Evolutionary conservation across 192 early-diverging fungal species (phyloP).

Genomic region (Backusella macrospora): DNA sequence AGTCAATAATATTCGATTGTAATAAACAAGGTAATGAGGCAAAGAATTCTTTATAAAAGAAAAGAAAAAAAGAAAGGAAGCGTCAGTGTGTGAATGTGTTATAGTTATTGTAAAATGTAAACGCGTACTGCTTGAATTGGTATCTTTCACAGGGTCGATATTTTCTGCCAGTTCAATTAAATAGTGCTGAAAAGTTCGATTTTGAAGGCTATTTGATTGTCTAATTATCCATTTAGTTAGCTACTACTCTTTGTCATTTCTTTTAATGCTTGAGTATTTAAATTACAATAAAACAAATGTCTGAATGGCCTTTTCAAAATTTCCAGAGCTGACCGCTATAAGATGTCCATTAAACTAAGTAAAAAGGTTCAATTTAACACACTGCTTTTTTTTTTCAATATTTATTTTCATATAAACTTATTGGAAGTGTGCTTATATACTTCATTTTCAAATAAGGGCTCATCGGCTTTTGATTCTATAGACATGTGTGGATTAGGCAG

Average conservation of each 20-base stretch:
- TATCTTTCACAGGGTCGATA: constrained; percentile 29
- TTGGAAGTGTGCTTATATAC: background rate
- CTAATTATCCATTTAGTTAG: constrained; percentile 2
- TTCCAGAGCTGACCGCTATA: constrained; percentile 1
- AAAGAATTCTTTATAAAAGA: constrained; percentile 32
- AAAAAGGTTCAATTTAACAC: background rate
- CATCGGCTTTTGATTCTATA: constrained; percentile 7
- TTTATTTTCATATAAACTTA: background rate
- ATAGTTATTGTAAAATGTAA: background rate
- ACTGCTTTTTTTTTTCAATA: background rate
- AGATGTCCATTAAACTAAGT: background rate
- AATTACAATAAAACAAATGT: constrained; percentile 17
- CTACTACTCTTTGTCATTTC: background rate
- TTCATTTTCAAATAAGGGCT: constrained; percentile 18
- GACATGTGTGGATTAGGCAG: constrained; percentile 11
- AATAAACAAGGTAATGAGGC: constrained; percentile 29
- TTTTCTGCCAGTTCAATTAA: constrained; percentile 29
- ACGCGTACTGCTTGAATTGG: constrained; percentile 27
- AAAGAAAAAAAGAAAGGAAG: background rate
- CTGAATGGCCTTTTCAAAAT: constrained; percentile 25
- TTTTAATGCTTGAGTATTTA: background rate
- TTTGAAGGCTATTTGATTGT: constrained; percentile 33
- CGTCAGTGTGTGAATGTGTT: background rate
- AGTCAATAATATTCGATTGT: constrained; percentile 38
- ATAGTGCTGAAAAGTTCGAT: constrained; percentile 31